phyloP scores from a whole-genome alignment of 2,329 filamentous ascomycete species.

The Ophiocordyceps australis region DNA sequence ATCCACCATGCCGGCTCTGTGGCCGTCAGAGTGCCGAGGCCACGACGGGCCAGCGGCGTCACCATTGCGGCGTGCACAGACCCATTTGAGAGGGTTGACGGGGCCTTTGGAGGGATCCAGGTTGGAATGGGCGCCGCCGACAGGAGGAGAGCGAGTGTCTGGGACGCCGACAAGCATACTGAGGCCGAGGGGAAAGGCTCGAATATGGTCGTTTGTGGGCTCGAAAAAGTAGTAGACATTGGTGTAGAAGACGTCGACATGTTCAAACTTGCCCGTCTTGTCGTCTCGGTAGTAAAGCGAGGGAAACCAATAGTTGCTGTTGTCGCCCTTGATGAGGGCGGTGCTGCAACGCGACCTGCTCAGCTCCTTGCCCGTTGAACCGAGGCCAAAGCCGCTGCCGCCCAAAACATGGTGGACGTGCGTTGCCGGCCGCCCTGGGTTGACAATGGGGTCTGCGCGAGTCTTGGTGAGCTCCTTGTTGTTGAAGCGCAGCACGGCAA shows the following conservation, averaged over 20 bases:
- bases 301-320: constrained; percentile 65
- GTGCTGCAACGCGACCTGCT: constrained; percentile 49
- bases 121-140: constrained; percentile 27
- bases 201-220: constrained; percentile 43
- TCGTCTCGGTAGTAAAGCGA: constrained; percentile 49
- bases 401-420: constrained; percentile 59
- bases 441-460: constrained; percentile 50
- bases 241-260: constrained; percentile 53
- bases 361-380: constrained; percentile 41
- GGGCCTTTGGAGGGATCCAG: constrained; percentile 31
- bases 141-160: constrained; percentile 36
- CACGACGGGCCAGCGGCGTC: constrained; percentile 33
- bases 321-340: constrained; percentile 48
- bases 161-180: constrained; percentile 54
- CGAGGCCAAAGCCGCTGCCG: constrained; percentile 47
- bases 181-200: constrained; percentile 52
- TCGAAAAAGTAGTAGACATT: constrained; percentile 65
- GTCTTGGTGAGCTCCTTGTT: constrained; percentile 44
- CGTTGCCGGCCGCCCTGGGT: constrained; percentile 33
- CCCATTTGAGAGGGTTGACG: constrained; percentile 37
- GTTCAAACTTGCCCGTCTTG: constrained; percentile 42
- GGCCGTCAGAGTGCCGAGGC: constrained; percentile 34
- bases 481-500: constrained; percentile 55
- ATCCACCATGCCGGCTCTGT: constrained; percentile 33
- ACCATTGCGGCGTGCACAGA: constrained; percentile 37